Percentiles rank a stretch among this genome's conserved stretches.
These are phyloP conservation scores for Inonotus hispidus DNA, from an alignment of 1,284 basidiomycete species.

Conservation along the genomic window DNA sequence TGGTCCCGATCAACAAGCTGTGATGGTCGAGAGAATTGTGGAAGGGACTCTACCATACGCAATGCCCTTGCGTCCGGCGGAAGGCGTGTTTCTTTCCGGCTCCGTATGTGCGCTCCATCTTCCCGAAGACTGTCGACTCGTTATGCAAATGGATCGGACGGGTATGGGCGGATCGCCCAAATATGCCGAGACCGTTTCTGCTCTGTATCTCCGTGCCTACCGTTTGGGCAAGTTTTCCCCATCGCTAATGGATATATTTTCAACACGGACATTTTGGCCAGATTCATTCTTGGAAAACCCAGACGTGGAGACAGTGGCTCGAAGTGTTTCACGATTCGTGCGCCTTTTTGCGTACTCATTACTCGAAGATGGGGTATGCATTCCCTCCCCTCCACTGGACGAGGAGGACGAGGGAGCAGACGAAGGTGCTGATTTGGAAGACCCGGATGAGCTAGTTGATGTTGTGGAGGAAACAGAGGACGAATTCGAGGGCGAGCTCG, in stretches of 20 bases:
- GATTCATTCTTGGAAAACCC: constrained; percentile 71
- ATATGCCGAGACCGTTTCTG: constrained; percentile 29
- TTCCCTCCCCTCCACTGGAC: constrained; percentile 32
- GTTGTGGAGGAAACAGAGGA: constrained; percentile 43
- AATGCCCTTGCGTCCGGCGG: constrained; percentile 48
- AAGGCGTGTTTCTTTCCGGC: constrained; percentile 54
- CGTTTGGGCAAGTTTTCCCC: constrained; percentile 53
- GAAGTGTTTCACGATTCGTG: constrained; percentile 56
- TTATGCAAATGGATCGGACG: constrained; percentile 9
- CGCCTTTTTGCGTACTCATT: constrained; percentile 66
- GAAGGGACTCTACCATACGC: constrained; percentile 73
- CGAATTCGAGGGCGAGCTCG: constrained; percentile 23
- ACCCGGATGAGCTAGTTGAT: constrained; percentile 52
- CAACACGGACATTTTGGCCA: constrained; percentile 62
- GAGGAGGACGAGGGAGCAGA: constrained; percentile 26
- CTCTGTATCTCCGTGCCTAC: constrained; percentile 57
- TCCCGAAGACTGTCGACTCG: constrained; percentile 10
- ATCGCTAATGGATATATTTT: constrained; percentile 52
- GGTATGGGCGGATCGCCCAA: constrained; percentile 22
- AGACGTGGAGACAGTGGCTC: constrained; percentile 57
- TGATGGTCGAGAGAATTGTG: constrained; percentile 61
- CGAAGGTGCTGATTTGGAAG: constrained; percentile 24
- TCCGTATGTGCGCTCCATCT: constrained; percentile 29
- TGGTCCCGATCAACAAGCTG: constrained; percentile 56
- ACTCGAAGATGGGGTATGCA: constrained; percentile 58